Percentiles rank a stretch among this genome's conserved stretches.
Evolutionary conservation across 495 filamentous ascomycete species (phyloP).

Genomic region (Diplogelasinospora grovesii): DNA sequence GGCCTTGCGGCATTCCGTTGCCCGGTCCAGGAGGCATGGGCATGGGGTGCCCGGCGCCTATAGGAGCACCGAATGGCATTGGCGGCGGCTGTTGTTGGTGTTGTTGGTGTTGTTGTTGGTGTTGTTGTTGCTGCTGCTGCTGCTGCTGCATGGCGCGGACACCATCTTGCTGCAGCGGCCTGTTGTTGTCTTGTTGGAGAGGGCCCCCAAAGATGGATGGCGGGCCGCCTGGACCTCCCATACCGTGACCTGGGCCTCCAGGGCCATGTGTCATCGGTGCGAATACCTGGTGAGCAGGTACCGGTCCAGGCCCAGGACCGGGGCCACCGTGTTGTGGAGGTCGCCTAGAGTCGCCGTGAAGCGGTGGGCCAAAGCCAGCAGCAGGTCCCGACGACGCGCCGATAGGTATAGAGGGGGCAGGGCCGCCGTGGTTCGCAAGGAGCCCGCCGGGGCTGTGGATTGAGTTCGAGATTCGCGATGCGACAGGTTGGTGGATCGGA

Average conservation of each 20-base stretch:
- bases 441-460: conserved; percentile 86
- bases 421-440: conserved; percentile 62
- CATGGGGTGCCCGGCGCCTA: conserved; percentile 23
- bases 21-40: conserved; percentile 26
- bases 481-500: conserved; percentile 85
- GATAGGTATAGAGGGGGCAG: conserved; percentile 53
- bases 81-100: too few relatives aligned
- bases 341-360: conserved; percentile 52
- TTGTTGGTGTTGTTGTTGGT: too few relatives aligned
- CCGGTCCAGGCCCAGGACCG: conserved; percentile 50
- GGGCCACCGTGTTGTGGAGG: conserved; percentile 58
- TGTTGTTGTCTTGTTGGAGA: conserved; percentile 40
- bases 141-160: conserved; percentile 36
- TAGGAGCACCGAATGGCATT: conserved; percentile 35
- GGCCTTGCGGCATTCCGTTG: conserved; percentile 69
- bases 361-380: conserved; percentile 60
- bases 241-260: conserved; percentile 25
- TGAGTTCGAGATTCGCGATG: conserved; percentile 67
- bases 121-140: too few relatives aligned
- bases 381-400: conserved; percentile 58
- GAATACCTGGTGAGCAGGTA: conserved; percentile 54
- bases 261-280: conserved; percentile 45
- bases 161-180: conserved; percentile 33
- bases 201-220: conserved; percentile 42
- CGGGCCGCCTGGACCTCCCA: conserved; percentile 28